Percentiles rank a stretch among this genome's conserved stretches.
Conservation (phyloP, 116 monocot genomes). For the Iris pallida region DNA sequence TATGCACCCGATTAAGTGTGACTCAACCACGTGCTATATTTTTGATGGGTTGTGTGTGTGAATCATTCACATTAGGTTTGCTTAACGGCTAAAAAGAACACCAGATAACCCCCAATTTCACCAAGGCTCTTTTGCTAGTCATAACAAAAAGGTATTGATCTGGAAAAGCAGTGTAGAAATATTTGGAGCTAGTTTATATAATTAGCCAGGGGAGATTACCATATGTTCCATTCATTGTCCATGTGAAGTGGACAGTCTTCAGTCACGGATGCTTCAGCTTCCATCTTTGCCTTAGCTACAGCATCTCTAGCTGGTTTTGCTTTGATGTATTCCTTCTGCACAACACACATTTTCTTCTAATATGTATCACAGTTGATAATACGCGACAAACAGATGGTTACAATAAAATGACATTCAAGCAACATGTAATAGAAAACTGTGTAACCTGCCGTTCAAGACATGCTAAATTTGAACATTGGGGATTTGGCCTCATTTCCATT, state of each 20-base stretch:
- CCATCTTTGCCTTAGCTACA: conserved; percentile 66
- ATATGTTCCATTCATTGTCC: conserved; percentile 96
- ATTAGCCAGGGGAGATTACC: conserved; percentile 27
- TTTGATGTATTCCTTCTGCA: conserved; percentile 72
- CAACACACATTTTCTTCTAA: background rate
- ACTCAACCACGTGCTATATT: too few species aligned
- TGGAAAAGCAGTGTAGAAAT: too few species aligned
- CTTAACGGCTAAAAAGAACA: too few species aligned
- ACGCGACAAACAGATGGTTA: background rate
- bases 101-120: too few species aligned
- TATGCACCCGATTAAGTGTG: too few species aligned
- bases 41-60: too few species aligned
- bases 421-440: background rate
- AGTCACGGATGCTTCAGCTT: conserved; percentile 45
- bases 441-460: conserved; percentile 85
- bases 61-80: too few species aligned
- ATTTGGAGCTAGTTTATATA: background rate
- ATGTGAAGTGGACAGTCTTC: conserved; percentile 58
- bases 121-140: too few species aligned
- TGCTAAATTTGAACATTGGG: conserved; percentile 81
- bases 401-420: conserved; percentile 8
- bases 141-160: too few species aligned
- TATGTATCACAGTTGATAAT: background rate
- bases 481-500: conserved; percentile 95
- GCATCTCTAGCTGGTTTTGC: conserved; percentile 91